These are phyloP conservation scores for Fagus sylvatica DNA, from an alignment of 306 rosid species.

Conservation along the genomic window DNA sequence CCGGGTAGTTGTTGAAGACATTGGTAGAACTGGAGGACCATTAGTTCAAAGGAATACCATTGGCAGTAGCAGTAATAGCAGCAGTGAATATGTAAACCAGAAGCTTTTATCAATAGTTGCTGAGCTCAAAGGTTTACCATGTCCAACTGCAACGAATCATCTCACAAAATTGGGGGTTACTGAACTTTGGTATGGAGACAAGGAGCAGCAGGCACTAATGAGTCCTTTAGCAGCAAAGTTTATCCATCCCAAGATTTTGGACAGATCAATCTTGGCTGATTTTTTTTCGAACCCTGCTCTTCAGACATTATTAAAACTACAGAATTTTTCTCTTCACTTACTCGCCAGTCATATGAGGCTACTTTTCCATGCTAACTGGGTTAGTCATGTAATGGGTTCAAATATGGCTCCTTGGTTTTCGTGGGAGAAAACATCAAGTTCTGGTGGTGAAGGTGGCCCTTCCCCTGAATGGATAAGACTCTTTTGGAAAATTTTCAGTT, in stretches of 20 bases:
- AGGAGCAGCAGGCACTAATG: slow-evolving; percentile 84
- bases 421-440: slow-evolving; percentile 73
- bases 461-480: slow-evolving; percentile 87
- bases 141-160: slow-evolving; percentile 79
- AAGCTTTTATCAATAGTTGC: slow-evolving; percentile 55
- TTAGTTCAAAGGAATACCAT: slow-evolving; percentile 43
- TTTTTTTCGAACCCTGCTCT: slow-evolving; percentile 53
- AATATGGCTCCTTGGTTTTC: slow-evolving; percentile 94
- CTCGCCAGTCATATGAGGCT: slow-evolving; percentile 78
- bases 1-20: slow-evolving; percentile 93
- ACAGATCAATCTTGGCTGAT: slow-evolving; percentile 64
- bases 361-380: slow-evolving; percentile 85
- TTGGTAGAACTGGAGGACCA: slow-evolving; percentile 80
- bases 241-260: slow-evolving; percentile 74
- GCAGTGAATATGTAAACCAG: slow-evolving; percentile 45
- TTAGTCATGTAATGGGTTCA: slow-evolving; percentile 73
- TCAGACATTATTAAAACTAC: slow-evolving; percentile 64
- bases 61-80: slow-evolving; percentile 36
- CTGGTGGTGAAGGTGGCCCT: slow-evolving; percentile 80
- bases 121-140: slow-evolving; percentile 90
- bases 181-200: slow-evolving; percentile 90
- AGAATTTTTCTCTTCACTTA: slow-evolving; percentile 63
- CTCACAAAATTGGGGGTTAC: slow-evolving; percentile 63
- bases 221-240: slow-evolving; percentile 74
- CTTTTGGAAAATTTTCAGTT: slow-evolving; percentile 74